These are phyloP conservation scores for Tubosaeta brunneosetosa DNA, from an alignment of 768 basidiomycete species.

Conservation along the genomic window DNA sequence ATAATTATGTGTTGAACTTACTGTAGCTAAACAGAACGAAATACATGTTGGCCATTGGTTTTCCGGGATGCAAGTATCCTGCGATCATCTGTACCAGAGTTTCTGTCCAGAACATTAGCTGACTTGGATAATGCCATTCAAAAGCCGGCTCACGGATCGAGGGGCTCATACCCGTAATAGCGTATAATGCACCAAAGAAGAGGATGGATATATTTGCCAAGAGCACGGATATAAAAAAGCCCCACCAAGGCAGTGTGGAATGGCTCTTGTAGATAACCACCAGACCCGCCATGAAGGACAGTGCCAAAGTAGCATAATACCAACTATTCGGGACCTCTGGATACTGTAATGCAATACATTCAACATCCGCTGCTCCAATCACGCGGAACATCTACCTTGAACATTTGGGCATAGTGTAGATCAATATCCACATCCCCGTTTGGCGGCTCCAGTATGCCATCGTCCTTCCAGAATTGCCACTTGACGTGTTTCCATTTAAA, in stretches of 20 bases:
- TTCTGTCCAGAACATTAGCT: conserved; percentile 10
- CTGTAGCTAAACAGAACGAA: conserved; percentile 45
- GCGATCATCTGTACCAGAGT: conserved; percentile 34
- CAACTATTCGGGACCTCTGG: conserved; percentile 31
- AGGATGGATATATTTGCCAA: conserved; percentile 47
- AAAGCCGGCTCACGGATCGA: conserved; percentile 19
- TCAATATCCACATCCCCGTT: conserved; percentile 42
- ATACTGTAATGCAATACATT: conserved; percentile 21
- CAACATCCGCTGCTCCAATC: conserved; percentile 12
- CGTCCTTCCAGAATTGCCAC: conserved; percentile 34
- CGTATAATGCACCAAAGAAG: conserved; percentile 51
- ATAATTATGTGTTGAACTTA: conserved; percentile 16
- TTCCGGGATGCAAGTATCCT: conserved; percentile 34
- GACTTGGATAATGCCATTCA: background rate
- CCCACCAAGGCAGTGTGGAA: conserved; percentile 60
- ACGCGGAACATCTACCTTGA: conserved; percentile 22
- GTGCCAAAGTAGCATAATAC: conserved; percentile 26
- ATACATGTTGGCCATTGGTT: conserved; percentile 42
- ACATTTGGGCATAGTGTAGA: conserved; percentile 55
- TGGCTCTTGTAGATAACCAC: conserved; percentile 49
- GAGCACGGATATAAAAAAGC: conserved; percentile 47
- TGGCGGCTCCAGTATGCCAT: conserved; percentile 19
- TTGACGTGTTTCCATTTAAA: conserved; percentile 32
- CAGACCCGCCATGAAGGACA: conserved; percentile 46
- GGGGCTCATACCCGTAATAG: conserved; percentile 37